Conservation (phyloP, 1,284 basidiomycete genomes). For the Puccinia triticina region DNA sequence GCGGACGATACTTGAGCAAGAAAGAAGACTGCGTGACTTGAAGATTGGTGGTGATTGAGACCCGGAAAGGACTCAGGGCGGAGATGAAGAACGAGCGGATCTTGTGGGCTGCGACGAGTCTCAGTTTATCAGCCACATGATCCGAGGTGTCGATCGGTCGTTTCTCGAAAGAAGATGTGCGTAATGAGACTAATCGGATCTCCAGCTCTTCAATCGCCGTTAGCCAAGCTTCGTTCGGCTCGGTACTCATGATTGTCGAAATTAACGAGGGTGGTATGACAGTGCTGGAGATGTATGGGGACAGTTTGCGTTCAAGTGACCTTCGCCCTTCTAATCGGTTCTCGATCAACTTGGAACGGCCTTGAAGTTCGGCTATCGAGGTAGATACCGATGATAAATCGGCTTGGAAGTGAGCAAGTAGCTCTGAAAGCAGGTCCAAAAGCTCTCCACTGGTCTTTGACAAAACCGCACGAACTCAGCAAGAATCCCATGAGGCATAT, state of each 20-base stretch:
- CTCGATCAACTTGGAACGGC: slow-evolving; percentile 85
- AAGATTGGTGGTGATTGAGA: slow-evolving; percentile 85
- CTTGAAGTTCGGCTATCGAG: slow-evolving; percentile 90
- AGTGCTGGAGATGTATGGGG: background rate
- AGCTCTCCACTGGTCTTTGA: slow-evolving; percentile 26
- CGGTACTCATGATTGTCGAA: slow-evolving; percentile 3
- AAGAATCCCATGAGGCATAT: background rate
- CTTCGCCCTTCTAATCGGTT: slow-evolving; percentile 77
- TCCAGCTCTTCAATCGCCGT: slow-evolving; percentile 8
- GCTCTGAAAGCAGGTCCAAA: slow-evolving; percentile 24
- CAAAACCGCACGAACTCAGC: background rate
- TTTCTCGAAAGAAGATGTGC: slow-evolving; percentile 23
- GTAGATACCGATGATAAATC: slow-evolving; percentile 91
- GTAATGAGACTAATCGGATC: slow-evolving; percentile 45
- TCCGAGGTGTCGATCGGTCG: slow-evolving; percentile 21
- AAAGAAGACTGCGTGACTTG: slow-evolving; percentile 87
- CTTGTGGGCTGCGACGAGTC: slow-evolving; percentile 65
- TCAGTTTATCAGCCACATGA: slow-evolving; percentile 15
- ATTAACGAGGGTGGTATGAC: slow-evolving; percentile 28
- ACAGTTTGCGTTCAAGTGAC: slow-evolving; percentile 63
- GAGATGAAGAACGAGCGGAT: slow-evolving; percentile 83
- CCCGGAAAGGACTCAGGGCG: slow-evolving; percentile 77
- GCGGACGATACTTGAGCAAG: slow-evolving; percentile 77
- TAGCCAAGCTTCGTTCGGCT: slow-evolving; percentile 24
- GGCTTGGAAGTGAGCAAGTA: slow-evolving; percentile 77